Evolutionary conservation across 2,329 filamentous ascomycete species (phyloP).

Genomic region (Grosmannia huntii): DNA sequence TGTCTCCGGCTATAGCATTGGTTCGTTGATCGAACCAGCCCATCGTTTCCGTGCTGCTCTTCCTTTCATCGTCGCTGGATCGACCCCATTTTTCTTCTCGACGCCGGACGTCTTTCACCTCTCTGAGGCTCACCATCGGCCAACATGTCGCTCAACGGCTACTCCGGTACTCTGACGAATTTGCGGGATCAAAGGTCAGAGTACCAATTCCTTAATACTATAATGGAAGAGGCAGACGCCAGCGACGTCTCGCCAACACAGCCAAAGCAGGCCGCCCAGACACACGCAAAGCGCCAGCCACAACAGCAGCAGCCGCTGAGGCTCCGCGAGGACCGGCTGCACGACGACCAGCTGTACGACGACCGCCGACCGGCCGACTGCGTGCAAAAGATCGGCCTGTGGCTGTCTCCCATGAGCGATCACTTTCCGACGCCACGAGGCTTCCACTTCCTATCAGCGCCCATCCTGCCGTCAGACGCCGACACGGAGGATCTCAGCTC

Average conservation of each 20-base stretch:
- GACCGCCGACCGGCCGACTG: conserved; percentile 12
- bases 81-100: neutral
- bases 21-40: conserved; percentile 35
- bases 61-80: conserved; percentile 10
- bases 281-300: neutral
- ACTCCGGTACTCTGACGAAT: conserved; percentile 31
- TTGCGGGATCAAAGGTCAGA: conserved; percentile 43
- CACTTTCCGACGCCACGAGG: conserved; percentile 64
- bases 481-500: conserved; percentile 16
- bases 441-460: conserved; percentile 49
- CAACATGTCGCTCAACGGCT: conserved; percentile 34
- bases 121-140: neutral
- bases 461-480: conserved; percentile 40
- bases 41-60: conserved; percentile 18
- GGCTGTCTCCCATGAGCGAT: conserved; percentile 46
- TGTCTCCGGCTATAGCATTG: conserved; percentile 7
- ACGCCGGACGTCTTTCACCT: neutral
- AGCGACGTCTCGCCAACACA: conserved; percentile 7
- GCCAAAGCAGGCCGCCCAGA: neutral
- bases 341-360: conserved; percentile 7
- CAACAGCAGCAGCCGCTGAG: conserved; percentile 12
- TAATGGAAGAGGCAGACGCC: conserved; percentile 38
- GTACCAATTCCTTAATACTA: conserved; percentile 45
- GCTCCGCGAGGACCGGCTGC: conserved; percentile 26
- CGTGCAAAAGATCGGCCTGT: conserved; percentile 40